Conservation (phyloP, 2,329 filamentous ascomycete genomes). For the Trichoderma arundinaceum region DNA sequence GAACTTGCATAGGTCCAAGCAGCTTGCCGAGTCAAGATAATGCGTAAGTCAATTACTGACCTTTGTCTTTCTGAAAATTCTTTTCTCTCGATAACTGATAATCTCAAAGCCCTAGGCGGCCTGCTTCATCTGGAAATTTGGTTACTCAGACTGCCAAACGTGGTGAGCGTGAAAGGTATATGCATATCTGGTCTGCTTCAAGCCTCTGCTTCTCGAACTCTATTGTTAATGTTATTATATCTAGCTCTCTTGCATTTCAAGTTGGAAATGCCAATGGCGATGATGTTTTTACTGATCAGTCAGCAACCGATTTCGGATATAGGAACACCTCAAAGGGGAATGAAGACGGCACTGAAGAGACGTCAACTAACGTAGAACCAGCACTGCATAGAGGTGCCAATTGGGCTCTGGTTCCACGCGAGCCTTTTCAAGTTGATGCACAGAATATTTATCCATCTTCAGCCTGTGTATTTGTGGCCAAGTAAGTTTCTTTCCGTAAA, state of each 20-base stretch:
- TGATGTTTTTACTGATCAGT: conserved; percentile 26
- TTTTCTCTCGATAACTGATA: background rate
- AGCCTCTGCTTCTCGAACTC: background rate
- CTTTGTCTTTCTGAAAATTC: background rate
- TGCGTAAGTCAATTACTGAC: background rate
- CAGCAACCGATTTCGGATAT: background rate
- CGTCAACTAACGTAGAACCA: background rate
- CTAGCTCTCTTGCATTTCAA: conserved; percentile 30
- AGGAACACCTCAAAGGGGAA: background rate
- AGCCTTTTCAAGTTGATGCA: conserved; percentile 48
- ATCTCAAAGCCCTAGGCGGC: conserved; percentile 11
- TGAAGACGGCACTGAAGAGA: background rate
- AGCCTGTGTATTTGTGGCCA: conserved; percentile 69
- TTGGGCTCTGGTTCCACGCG: conserved; percentile 8
- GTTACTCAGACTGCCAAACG: background rate
- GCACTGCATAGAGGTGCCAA: background rate
- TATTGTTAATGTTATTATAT: background rate
- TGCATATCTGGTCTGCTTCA: background rate
- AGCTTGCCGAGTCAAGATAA: background rate
- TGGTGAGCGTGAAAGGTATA: conserved; percentile 10
- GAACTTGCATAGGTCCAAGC: background rate
- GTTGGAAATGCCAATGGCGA: conserved; percentile 20
- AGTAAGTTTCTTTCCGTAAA: conserved; percentile 54
- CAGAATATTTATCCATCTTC: conserved; percentile 59
- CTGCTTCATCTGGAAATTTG: conserved; percentile 14